phyloP scores from a whole-genome alignment of 192 early-diverging fungal genomes.

The Gonapodya prolifera region DNA sequence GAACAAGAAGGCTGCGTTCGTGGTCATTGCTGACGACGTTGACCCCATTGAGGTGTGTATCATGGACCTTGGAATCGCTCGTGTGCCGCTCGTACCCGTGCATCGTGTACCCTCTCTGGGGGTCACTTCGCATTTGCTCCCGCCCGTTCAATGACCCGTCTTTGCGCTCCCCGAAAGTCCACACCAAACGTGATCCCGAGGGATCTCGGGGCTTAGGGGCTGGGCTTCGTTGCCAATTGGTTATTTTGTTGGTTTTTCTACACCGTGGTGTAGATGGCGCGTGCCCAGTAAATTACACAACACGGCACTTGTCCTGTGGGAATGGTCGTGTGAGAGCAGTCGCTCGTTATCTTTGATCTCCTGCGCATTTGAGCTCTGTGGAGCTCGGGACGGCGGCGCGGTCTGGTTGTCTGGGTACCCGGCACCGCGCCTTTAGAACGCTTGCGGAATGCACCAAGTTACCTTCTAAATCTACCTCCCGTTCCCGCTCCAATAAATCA shows the following conservation, averaged over 20 bases:
- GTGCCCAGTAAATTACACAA: not conserved
- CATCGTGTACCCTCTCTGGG: too few species aligned
- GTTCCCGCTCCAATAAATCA: slow-evolving; percentile 5
- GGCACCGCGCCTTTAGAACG: not conserved
- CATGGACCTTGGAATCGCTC: not conserved
- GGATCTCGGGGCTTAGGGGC: too few species aligned
- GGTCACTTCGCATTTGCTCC: too few species aligned
- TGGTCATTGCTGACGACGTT: slow-evolving; percentile 98
- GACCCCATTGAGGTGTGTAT: slow-evolving; percentile 84
- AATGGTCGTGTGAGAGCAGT: not conserved
- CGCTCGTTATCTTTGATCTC: not conserved
- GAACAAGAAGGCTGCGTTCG: slow-evolving; percentile 97
- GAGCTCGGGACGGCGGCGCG: not conserved
- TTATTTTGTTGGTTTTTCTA: too few species aligned
- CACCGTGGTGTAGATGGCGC: too few species aligned
- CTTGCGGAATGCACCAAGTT: not conserved
- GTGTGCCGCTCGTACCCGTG: too few species aligned
- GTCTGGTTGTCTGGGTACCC: not conserved
- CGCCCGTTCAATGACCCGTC: not conserved
- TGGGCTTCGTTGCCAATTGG: too few species aligned
- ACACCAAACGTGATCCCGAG: too few species aligned
- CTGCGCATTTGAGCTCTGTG: not conserved
- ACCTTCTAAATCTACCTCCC: not conserved
- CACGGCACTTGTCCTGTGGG: not conserved
- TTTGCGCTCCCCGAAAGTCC: too few species aligned